Base-by-base conservation (phyloP, 768 basidiomycete species). In the Steccherinum ochraceum region DNA sequence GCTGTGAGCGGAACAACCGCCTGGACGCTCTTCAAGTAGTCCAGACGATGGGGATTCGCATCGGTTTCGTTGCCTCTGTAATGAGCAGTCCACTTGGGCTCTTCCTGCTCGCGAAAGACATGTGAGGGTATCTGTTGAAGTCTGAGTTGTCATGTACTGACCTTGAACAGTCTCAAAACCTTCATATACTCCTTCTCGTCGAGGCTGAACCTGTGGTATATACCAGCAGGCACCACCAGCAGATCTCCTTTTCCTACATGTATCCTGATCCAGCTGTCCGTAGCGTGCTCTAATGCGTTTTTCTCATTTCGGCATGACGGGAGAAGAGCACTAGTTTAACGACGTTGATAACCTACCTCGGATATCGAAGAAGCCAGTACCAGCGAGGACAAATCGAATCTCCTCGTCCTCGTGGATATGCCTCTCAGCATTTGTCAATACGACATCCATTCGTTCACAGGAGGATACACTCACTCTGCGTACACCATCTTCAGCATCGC, bases 371-470 rank as follows among this genome's bases (percentile, higher is more conserved):
- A 83, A 98, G 0, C 92, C 93, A 30, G 80, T 82, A n/a, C 94
- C 94, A 0, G 77, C 73, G 39, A 92, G 75, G 58, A 94, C 81
- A 60, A 89, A 97, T 5, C 93, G 76, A 61, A 94, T 95, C 68
- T 97, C 93, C 61, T 97, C 93, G 60, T 96, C 93, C 66, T 96
- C 92, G 59, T 96, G 94, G 74, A 97, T 78, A 60, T 96, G 93
- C 60, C 89, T 90, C 16, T 35, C 7, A 35, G 30, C 2, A 2
- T 45, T 25, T 23, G 2, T 18, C 19, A 35, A 16, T 16, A 16
- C 7, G 30, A 35, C 7, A 35, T 16, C 16, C 30, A 35, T 16
- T 1, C 18, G 12, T 39, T 12, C 23, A 42, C 23, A 5, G n/a
- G 49, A 11, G 19, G 5, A n/a, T 19, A 2, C n/a, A 57, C 59